Percentiles rank a stretch among this genome's conserved stretches.
Conservation (phyloP, 208 protist genomes). For the Wallacemonas sp. region DNA sequence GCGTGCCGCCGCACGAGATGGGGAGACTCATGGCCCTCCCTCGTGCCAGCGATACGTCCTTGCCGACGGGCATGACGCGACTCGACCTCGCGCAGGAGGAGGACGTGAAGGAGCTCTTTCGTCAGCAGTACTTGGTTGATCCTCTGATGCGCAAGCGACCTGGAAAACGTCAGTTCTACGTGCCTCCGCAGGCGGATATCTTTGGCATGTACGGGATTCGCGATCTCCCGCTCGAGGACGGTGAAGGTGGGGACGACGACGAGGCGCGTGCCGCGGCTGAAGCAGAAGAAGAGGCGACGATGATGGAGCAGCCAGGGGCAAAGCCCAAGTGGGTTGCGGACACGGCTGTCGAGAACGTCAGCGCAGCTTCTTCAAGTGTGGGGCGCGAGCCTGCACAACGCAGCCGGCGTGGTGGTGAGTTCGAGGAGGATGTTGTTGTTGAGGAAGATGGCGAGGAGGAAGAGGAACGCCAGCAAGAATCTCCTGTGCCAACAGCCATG, state of each 20-base stretch:
- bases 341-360: too few species aligned
- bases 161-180: conserved; percentile 40
- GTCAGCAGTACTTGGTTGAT: conserved; percentile 59
- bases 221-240: conserved; percentile 5
- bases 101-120: conserved; percentile 58
- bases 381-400: too few species aligned
- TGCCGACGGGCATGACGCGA: conserved; percentile 17
- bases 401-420: too few species aligned
- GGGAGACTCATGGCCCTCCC: conserved; percentile 15
- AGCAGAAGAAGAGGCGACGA: not conserved
- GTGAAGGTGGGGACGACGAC: too few species aligned
- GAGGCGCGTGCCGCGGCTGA: not conserved
- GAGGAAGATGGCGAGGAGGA: too few species aligned
- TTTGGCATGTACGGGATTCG: conserved; percentile 47
- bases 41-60: not conserved
- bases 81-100: conserved; percentile 61
- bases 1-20: conserved; percentile 24
- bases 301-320: too few species aligned
- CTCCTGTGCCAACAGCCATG: too few species aligned
- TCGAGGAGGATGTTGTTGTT: too few species aligned
- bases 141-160: conserved; percentile 41
- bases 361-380: too few species aligned
- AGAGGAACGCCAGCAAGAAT: too few species aligned
- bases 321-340: too few species aligned
- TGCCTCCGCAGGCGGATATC: conserved; percentile 37